Evolutionary conservation across 345 rosid species (phyloP).

Genomic region (Aurinia saxatilis): DNA sequence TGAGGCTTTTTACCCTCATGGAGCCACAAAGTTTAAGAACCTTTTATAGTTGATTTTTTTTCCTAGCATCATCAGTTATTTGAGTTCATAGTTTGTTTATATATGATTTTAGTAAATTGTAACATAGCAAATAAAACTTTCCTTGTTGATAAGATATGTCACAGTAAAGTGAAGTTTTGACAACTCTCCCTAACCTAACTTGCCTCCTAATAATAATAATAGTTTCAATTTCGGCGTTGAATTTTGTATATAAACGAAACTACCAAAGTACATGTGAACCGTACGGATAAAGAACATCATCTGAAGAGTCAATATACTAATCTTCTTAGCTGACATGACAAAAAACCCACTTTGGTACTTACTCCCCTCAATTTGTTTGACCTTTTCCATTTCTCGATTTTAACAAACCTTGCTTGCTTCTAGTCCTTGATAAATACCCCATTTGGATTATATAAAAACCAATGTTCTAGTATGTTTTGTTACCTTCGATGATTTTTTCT

Average conservation of each 20-base stretch:
- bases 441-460: neutral
- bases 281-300: constrained; percentile 23
- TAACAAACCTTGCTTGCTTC: neutral
- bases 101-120: neutral
- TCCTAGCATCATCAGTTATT: neutral
- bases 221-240: constrained; percentile 15
- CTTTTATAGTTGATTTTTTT: neutral
- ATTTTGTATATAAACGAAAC: neutral
- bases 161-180: neutral
- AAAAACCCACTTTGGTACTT: neutral
- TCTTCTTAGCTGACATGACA: constrained; percentile 14
- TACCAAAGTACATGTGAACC: constrained; percentile 27
- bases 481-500: neutral
- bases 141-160: neutral
- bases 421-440: neutral
- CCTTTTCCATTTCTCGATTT: neutral
- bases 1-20: neutral
- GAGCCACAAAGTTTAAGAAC: neutral
- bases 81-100: too few relatives aligned
- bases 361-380: constrained; percentile 24
- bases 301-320: constrained; percentile 3
- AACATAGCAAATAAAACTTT: neutral
- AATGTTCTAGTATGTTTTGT: neutral
- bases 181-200: constrained; percentile 11
- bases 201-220: neutral